These are phyloP conservation scores for Talaromyces albobiverticillius DNA, from an alignment of 2,329 filamentous ascomycete species.

Conservation along the genomic window DNA sequence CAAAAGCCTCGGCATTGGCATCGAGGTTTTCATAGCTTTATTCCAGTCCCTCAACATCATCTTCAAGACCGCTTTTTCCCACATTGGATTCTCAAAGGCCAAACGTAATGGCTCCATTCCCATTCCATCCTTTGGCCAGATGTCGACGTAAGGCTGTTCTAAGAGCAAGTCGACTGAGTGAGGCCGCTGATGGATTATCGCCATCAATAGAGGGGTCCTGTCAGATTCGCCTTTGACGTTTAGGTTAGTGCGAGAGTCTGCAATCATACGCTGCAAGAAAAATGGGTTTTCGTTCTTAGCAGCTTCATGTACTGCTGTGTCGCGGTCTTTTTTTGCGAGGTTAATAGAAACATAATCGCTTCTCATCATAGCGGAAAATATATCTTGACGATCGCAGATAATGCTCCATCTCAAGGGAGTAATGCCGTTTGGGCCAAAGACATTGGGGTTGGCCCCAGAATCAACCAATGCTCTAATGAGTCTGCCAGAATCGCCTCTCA, in stretches of 20 bases:
- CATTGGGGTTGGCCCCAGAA: background rate
- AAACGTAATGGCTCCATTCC: background rate
- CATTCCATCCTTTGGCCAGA: background rate
- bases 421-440: background rate
- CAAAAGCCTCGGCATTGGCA: background rate
- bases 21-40: background rate
- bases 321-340: background rate
- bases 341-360: background rate
- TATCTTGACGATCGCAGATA: background rate
- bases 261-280: background rate
- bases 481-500: background rate
- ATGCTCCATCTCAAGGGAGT: background rate
- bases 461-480: background rate
- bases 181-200: background rate
- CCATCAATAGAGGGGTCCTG: background rate
- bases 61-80: background rate
- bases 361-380: background rate
- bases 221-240: background rate
- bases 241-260: background rate
- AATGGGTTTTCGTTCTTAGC: background rate
- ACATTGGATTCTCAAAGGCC: background rate
- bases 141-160: background rate
- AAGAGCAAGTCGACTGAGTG: background rate
- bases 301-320: background rate
- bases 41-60: background rate